A percentile compares a stretch with the other conserved stretches of the same genome.
Conservation (phyloP, 1,284 basidiomycete species). For the Coniferiporia sulphurascens region DNA sequence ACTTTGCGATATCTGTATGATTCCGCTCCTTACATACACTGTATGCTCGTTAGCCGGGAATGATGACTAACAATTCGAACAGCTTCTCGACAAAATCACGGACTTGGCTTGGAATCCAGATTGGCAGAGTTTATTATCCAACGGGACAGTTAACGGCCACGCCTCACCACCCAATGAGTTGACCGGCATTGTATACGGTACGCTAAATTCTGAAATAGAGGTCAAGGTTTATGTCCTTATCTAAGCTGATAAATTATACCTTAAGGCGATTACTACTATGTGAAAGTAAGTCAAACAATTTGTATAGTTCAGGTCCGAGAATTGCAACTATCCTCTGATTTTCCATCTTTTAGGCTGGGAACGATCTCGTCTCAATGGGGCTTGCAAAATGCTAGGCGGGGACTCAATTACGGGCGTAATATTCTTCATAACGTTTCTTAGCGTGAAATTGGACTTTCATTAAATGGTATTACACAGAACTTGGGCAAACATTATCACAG, state of each 20-base stretch:
- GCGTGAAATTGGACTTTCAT: no score
- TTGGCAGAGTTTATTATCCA: conserved; percentile 61
- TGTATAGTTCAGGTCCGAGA: neutral
- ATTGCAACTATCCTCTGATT: neutral
- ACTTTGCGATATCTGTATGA: conserved; percentile 45
- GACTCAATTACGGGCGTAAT: no score
- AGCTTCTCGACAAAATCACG: conserved; percentile 51
- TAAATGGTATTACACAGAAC: no score
- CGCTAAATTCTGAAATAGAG: conserved; percentile 16
- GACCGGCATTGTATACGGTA: conserved; percentile 64
- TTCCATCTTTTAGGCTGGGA: conserved; percentile 24
- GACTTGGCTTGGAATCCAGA: conserved; percentile 48
- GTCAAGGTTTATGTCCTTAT: neutral
- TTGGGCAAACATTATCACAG: no score
- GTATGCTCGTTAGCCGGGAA: no score
- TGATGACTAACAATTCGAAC: neutral
- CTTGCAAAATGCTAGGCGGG: no score
- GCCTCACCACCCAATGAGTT: conserved; percentile 42
- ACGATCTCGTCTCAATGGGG: conserved; percentile 14
- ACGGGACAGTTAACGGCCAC: conserved; percentile 61
- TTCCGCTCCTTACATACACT: neutral
- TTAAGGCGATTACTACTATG: conserved; percentile 39
- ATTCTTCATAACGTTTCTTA: no score
- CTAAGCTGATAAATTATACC: neutral
- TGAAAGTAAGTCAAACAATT: conserved; percentile 23